Conservation (phyloP, 1,284 basidiomycete genomes). For the Cryptococcus jaspeensis region DNA sequence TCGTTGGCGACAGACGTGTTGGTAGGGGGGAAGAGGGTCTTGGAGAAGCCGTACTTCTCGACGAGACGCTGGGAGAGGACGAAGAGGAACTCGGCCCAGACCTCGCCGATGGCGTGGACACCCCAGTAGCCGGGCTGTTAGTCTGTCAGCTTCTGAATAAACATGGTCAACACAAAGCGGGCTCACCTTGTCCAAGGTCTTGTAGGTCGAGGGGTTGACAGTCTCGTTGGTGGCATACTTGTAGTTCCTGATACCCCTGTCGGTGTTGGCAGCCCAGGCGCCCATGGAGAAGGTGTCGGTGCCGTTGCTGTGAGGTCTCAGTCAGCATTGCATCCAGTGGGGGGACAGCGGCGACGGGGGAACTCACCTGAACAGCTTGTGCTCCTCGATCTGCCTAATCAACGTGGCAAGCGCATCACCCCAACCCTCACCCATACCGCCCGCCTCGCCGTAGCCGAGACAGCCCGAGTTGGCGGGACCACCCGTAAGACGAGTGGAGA, state of each 20-base stretch:
- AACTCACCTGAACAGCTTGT: conserved; percentile 55
- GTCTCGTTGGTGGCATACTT: conserved; percentile 73
- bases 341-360: not conserved
- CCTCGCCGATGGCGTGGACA: conserved; percentile 82
- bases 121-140: conserved; percentile 29
- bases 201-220: conserved; percentile 87
- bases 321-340: not conserved
- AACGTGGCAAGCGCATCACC: conserved; percentile 78
- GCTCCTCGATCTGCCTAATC: conserved; percentile 70
- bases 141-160: not conserved
- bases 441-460: conserved; percentile 91
- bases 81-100: conserved; percentile 95
- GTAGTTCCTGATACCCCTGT: conserved; percentile 81
- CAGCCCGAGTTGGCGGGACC: conserved; percentile 90
- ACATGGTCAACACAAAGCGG: not conserved
- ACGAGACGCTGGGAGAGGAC: conserved; percentile 73
- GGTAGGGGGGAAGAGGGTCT: conserved; percentile 75
- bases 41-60: conserved; percentile 74
- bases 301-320: conserved; percentile 44
- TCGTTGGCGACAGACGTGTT: conserved; percentile 54
- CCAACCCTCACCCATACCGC: conserved; percentile 86
- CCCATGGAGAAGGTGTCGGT: conserved; percentile 74
- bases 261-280: conserved; percentile 83
- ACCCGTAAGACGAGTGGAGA: conserved; percentile 90
- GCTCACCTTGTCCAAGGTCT: conserved; percentile 77